A percentile compares a stretch with the other conserved stretches of the same genome.
These are phyloP conservation scores for Coemansia sp. DNA, from an alignment of 192 early-diverging fungal genomes.

Conservation along the genomic window DNA sequence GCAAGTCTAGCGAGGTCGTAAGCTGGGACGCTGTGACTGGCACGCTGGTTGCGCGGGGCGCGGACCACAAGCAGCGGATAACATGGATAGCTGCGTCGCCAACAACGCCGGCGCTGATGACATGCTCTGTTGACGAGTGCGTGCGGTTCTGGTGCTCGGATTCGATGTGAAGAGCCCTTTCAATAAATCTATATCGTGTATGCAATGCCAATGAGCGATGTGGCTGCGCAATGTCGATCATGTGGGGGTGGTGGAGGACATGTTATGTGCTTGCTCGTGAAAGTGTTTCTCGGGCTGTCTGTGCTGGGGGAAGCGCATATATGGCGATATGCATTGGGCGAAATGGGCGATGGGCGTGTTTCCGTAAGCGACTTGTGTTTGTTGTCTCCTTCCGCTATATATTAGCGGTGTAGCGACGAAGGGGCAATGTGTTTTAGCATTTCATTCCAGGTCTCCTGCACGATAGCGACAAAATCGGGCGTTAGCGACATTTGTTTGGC, in stretches of 20 bases:
- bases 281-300: background rate
- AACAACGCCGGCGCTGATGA: conserved; percentile 30
- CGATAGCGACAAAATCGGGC: no score
- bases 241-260: background rate
- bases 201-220: no score
- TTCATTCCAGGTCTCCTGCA: no score
- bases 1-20: conserved; percentile 59
- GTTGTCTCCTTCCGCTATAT: no score
- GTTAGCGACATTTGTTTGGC: no score
- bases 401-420: no score
- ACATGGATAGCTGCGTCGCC: conserved; percentile 42
- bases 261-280: background rate
- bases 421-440: no score
- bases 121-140: conserved; percentile 44
- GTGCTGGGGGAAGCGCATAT: no score
- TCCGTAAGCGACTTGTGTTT: no score
- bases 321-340: no score
- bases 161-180: background rate
- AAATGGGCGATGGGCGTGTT: no score
- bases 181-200: no score
- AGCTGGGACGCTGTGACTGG: conserved; percentile 75
- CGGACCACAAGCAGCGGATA: conserved; percentile 27
- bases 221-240: background rate
- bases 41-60: conserved; percentile 43
- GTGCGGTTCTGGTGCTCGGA: conserved; percentile 41